Percentiles rank a stretch among this genome's conserved stretches.
phyloP scores from a whole-genome alignment of 768 basidiomycete species.

The Lentinula raphanica region DNA sequence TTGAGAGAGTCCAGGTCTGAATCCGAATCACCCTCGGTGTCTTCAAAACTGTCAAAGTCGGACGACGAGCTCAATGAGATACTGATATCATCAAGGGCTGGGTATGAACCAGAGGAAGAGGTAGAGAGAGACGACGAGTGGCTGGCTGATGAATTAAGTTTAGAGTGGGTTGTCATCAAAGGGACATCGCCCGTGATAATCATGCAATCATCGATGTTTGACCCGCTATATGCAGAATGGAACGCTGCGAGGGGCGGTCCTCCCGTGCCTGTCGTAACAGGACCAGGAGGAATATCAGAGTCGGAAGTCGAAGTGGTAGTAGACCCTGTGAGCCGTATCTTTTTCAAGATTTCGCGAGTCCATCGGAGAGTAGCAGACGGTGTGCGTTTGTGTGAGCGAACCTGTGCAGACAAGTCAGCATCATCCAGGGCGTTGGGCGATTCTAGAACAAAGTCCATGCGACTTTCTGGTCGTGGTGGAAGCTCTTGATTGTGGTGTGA shows the following conservation, averaged over 20 bases:
- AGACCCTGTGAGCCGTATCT: neutral
- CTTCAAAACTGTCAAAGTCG: neutral
- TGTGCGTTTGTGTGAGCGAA: neutral
- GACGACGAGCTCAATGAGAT: constrained; percentile 1
- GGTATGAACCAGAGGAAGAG: constrained; percentile 12
- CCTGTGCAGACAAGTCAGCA: neutral
- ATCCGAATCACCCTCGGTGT: constrained; percentile 8
- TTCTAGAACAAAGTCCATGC: neutral
- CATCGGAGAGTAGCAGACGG: constrained; percentile 5
- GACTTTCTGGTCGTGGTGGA: constrained; percentile 1
- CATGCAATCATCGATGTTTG: neutral
- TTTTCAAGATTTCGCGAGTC: constrained; percentile 2
- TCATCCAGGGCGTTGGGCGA: neutral
- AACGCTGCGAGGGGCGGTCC: neutral
- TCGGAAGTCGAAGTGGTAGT: neutral
- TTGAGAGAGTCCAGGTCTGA: constrained; percentile 10
- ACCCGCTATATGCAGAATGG: neutral
- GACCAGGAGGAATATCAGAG: neutral
- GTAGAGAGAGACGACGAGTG: neutral
- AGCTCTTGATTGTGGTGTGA: neutral
- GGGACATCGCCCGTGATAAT: neutral
- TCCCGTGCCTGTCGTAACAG: neutral
- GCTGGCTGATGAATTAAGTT: neutral
- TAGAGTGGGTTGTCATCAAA: neutral
- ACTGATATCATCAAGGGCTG: constrained; percentile 10